These are phyloP conservation scores for Pseudodiploospora longispora DNA, from an alignment of 2,329 filamentous ascomycete genomes.

Conservation along the genomic window DNA sequence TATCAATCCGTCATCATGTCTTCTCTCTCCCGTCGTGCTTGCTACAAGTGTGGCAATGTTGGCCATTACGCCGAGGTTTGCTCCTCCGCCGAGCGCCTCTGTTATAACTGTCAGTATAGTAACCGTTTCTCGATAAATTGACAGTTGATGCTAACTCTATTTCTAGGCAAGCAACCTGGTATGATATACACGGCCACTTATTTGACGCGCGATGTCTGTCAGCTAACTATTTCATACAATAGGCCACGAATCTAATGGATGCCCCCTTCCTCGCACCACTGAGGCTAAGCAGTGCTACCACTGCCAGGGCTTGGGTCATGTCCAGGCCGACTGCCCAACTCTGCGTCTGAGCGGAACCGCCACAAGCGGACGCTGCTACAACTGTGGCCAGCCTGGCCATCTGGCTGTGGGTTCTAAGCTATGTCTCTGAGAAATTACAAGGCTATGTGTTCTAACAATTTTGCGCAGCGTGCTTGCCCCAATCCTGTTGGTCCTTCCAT, in stretches of 20 bases:
- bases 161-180: conserved; percentile 72
- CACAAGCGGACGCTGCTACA: conserved; percentile 87
- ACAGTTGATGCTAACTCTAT: conserved; percentile 13
- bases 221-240: background rate
- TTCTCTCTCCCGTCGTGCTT: conserved; percentile 72
- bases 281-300: conserved; percentile 99
- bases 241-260: conserved; percentile 95
- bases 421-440: background rate
- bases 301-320: conserved; percentile 95
- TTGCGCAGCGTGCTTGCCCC: conserved; percentile 66
- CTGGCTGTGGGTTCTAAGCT: conserved; percentile 59
- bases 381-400: conserved; percentile 88
- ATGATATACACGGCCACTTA: conserved; percentile 5
- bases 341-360: conserved; percentile 80
- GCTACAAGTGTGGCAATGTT: conserved; percentile 78
- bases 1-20: conserved; percentile 49
- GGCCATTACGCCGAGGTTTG: conserved; percentile 83
- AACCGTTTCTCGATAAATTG: background rate
- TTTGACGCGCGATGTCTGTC: background rate
- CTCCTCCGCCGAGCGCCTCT: conserved; percentile 94
- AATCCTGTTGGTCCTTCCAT: conserved; percentile 55
- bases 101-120: conserved; percentile 87
- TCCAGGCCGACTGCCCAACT: conserved; percentile 97
- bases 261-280: conserved; percentile 91
- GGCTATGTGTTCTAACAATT: conserved; percentile 9